Conservation (phyloP, 1,139 yeast genomes). For the Meyerozyma sp. region DNA sequence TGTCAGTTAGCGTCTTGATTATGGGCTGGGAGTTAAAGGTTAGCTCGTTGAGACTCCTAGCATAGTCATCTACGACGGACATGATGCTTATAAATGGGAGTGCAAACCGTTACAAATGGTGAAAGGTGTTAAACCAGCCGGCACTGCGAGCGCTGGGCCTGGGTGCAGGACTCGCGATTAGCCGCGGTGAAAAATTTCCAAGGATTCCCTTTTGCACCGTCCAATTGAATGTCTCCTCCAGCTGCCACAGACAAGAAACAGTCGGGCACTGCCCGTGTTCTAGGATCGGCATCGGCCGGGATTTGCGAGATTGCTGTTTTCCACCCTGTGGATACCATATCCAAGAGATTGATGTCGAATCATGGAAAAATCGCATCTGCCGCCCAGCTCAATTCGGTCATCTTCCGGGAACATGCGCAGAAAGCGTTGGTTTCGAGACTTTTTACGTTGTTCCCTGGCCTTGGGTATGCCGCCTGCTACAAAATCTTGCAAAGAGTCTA, state of each 20-base stretch:
- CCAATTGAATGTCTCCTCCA: slow-evolving; percentile 43
- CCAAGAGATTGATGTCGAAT: slow-evolving; percentile 96
- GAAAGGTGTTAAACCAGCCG: no score
- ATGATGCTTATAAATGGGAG: not conserved
- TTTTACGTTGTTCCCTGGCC: slow-evolving; percentile 90
- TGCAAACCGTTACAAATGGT: not conserved
- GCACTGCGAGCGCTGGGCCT: not conserved
- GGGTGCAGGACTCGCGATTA: slow-evolving; percentile 4
- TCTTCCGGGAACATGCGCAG: slow-evolving; percentile 77
- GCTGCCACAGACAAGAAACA: slow-evolving; percentile 67
- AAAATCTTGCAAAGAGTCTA: slow-evolving; percentile 95
- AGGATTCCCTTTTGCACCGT: slow-evolving; percentile 2
- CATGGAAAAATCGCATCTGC: slow-evolving; percentile 64
- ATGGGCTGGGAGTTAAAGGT: slow-evolving; percentile 89
- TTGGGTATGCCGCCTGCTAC: slow-evolving; percentile 97
- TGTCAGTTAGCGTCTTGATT: slow-evolving; percentile 76
- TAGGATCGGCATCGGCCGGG: slow-evolving; percentile 98
- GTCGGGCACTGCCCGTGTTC: slow-evolving; percentile 82
- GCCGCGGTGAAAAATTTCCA: slow-evolving; percentile 15
- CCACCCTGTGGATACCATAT: slow-evolving; percentile 98
- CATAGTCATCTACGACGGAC: slow-evolving; percentile 46
- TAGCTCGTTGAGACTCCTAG: slow-evolving; percentile 63
- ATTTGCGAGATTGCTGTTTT: slow-evolving; percentile 93
- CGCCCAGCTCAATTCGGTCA: slow-evolving; percentile 72
- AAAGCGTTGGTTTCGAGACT: slow-evolving; percentile 68